Percentiles rank a stretch among this genome's conserved stretches.
Conservation (phyloP, 176 grass and related monocot species). For the Paspalum vaginatum region DNA sequence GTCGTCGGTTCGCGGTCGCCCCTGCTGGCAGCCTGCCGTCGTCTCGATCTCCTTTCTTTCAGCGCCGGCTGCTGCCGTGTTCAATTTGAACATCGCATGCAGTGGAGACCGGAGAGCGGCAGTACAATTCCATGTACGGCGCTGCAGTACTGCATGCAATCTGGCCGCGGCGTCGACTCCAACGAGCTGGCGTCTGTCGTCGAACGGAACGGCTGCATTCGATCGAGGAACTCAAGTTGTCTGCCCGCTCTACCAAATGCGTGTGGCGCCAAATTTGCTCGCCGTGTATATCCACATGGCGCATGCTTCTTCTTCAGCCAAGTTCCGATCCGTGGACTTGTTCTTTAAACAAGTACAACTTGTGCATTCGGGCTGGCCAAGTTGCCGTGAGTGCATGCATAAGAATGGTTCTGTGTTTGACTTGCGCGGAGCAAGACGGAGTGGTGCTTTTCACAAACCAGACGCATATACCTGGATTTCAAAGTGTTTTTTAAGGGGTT, state of each 20-base stretch:
- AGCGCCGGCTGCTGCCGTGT: neutral
- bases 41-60: neutral
- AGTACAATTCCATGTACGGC: neutral
- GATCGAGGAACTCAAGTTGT: neutral
- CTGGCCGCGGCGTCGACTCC: neutral
- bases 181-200: neutral
- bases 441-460: neutral
- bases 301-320: neutral
- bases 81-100: neutral
- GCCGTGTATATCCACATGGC: slow-evolving; percentile 2
- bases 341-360: slow-evolving; percentile 15
- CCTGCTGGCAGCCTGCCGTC: neutral
- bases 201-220: too few species aligned
- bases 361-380: neutral
- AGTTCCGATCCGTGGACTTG: slow-evolving; percentile 17
- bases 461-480: neutral
- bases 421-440: neutral
- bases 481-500: neutral
- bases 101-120: neutral
- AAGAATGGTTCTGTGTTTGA: neutral
- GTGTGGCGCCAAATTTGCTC: neutral
- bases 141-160: neutral
- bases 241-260: neutral
- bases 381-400: neutral
- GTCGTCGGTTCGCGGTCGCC: neutral